Conservation (phyloP, 257 asterid species). For the Solanum peruvianum region DNA sequence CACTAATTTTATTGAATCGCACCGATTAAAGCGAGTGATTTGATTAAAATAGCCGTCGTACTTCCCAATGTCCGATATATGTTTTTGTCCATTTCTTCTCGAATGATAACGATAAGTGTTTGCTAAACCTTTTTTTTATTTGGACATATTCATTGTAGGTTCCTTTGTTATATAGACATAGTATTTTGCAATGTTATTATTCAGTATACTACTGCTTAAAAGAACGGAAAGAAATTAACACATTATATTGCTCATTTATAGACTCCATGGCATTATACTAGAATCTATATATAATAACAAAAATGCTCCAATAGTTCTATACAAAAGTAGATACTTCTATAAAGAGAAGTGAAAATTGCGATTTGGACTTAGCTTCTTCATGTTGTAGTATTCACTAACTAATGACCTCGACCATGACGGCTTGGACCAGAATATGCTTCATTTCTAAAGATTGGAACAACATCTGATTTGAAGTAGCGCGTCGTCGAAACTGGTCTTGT, state of each 20-base stretch:
- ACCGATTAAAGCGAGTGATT: not conserved
- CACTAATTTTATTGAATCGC: too few species aligned
- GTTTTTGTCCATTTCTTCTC: not conserved
- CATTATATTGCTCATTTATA: not conserved
- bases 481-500: not conserved
- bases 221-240: not conserved
- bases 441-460: not conserved
- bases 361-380: not conserved
- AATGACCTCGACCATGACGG: not conserved
- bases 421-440: not conserved
- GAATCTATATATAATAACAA: not conserved
- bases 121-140: not conserved
- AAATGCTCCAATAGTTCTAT: not conserved
- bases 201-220: not conserved
- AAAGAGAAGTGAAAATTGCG: not conserved
- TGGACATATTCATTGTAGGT: not conserved
- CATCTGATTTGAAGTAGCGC: not conserved
- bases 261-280: not conserved
- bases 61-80: not conserved
- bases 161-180: not conserved
- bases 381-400: not conserved
- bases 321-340: not conserved
- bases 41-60: not conserved
- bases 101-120: not conserved
- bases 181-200: not conserved